phyloP scores from a whole-genome alignment of 208 protist genomes.

The Acanthamoeba castellanii region DNA sequence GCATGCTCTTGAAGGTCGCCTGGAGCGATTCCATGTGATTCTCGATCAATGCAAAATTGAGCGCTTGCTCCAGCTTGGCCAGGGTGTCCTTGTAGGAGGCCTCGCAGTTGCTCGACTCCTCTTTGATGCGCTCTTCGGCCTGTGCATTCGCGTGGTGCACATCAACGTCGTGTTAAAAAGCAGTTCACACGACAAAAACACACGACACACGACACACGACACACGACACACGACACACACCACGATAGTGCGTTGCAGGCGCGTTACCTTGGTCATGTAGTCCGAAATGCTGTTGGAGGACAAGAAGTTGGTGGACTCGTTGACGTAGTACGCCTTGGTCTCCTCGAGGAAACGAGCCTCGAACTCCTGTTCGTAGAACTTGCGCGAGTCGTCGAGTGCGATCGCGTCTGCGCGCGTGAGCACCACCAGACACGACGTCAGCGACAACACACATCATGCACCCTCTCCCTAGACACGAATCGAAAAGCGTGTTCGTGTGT shows the following conservation, averaged over 20 bases:
- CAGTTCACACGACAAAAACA: no score
- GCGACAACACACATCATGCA: not conserved
- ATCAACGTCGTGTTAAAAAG: no score
- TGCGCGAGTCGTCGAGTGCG: not conserved
- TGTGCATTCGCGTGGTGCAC: not conserved
- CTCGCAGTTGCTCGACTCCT: not conserved
- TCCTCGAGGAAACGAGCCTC: constrained; percentile 42
- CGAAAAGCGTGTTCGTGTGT: no score
- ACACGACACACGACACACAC: not conserved
- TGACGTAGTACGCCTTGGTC: constrained; percentile 40
- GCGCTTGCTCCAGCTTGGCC: constrained; percentile 11
- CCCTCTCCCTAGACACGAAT: no score
- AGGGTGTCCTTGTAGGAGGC: not conserved
- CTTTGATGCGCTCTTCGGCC: constrained; percentile 40
- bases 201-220: not conserved
- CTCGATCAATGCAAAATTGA: constrained; percentile 52
- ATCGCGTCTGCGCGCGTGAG: no score
- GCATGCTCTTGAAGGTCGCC: constrained; percentile 54
- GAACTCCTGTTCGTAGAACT: constrained; percentile 44
- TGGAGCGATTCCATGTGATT: constrained; percentile 65
- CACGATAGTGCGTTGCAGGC: no score
- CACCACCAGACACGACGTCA: not conserved
- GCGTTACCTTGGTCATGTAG: constrained; percentile 34
- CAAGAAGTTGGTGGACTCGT: constrained; percentile 25
- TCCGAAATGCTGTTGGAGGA: constrained; percentile 45